phyloP scores from a whole-genome alignment of 257 asterid genomes.

The Prunella vulgaris region DNA sequence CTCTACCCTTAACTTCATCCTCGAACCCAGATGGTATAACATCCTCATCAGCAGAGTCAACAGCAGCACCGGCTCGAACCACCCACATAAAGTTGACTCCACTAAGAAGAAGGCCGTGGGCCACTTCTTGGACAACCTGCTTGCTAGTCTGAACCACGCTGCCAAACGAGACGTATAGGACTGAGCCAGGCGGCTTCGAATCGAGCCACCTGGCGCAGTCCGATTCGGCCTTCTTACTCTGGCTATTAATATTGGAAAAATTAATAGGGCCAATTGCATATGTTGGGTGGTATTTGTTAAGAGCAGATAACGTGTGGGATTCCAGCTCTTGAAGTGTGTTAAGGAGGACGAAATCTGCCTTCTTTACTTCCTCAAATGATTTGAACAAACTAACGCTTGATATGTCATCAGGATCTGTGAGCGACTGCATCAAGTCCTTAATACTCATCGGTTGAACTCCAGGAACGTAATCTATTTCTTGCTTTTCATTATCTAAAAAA shows the following conservation, averaged over 20 bases:
- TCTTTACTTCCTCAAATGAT: slow-evolving; percentile 6
- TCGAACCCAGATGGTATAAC: slow-evolving; percentile 36
- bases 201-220: slow-evolving; percentile 41
- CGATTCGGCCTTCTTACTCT: slow-evolving; percentile 31
- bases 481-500: neutral
- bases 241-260: slow-evolving; percentile 18
- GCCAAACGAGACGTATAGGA: slow-evolving; percentile 47
- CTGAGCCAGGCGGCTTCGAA: slow-evolving; percentile 36
- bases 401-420: neutral
- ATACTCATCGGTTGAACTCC: neutral
- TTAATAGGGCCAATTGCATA: slow-evolving; percentile 28
- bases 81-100: slow-evolving; percentile 48
- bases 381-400: neutral
- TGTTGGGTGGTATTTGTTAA: slow-evolving; percentile 14
- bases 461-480: neutral
- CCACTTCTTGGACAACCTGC: slow-evolving; percentile 30
- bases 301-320: slow-evolving; percentile 7
- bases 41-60: slow-evolving; percentile 2
- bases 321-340: slow-evolving; percentile 22
- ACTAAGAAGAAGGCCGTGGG: slow-evolving; percentile 43
- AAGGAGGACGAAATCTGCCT: slow-evolving; percentile 19
- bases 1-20: slow-evolving; percentile 23
- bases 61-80: slow-evolving; percentile 32
- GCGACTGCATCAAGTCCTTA: neutral
- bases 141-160: slow-evolving; percentile 26